These are phyloP conservation scores for Psilocybe azurescens DNA, from an alignment of 768 basidiomycete species.

Conservation along the genomic window DNA sequence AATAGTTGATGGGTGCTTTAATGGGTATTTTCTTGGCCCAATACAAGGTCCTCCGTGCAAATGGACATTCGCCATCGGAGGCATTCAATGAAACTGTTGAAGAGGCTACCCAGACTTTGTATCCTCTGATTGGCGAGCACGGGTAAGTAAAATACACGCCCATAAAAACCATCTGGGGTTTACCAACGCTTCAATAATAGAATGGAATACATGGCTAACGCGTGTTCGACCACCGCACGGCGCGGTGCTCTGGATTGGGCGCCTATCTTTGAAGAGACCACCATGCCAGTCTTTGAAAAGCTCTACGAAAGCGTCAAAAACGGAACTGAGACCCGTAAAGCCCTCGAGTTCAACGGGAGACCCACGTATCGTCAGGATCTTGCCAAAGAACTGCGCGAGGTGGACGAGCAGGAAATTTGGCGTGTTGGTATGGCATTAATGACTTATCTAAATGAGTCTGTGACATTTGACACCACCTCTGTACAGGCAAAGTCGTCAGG, in stretches of 20 bases:
- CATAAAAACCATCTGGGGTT: background rate
- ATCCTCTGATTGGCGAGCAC: conserved; percentile 94
- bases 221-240: conserved; percentile 98
- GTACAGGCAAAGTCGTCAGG: background rate
- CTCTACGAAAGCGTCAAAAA: conserved; percentile 95
- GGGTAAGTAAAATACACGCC: conserved; percentile 54
- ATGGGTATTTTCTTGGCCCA: conserved; percentile 99
- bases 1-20: conserved; percentile 94
- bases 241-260: conserved; percentile 99
- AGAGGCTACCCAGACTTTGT: conserved; percentile 98
- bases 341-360: conserved; percentile 94
- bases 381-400: conserved; percentile 89
- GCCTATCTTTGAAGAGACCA: conserved; percentile 93
- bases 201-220: conserved; percentile 99
- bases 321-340: conserved; percentile 96
- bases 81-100: conserved; percentile 99
- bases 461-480: background rate
- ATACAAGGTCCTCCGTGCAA: conserved; percentile 96
- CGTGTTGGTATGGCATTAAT: conserved; percentile 66
- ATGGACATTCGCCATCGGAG: conserved; percentile 96
- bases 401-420: conserved; percentile 99
- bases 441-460: background rate
- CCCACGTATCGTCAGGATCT: conserved; percentile 93
- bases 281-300: conserved; percentile 91
- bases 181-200: conserved; percentile 39